Base-by-base conservation (phyloP, 2,329 filamentous ascomycete species). In the Alternaria panax region DNA sequence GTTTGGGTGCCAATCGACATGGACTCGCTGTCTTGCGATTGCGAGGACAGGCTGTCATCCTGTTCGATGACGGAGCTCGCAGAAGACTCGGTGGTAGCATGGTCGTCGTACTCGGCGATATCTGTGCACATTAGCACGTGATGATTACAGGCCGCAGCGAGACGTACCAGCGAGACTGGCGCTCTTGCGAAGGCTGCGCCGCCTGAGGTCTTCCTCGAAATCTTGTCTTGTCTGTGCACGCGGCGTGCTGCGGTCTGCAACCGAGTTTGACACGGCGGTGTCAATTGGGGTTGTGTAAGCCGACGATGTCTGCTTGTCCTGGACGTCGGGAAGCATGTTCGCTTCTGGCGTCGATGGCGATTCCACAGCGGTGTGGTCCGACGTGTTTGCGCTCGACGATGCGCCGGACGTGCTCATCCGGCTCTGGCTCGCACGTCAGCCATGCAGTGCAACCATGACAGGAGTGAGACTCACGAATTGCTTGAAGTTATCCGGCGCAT, bases 171-270 rank as follows among this genome's bases (percentile, higher is more conserved):
- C 91, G 55, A 96, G 86, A 74, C 89, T 93, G 63, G 88, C 89
- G 72, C 88, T 89, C 6, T 88, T 88, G 22, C 90, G 87, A 55
- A 80, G 78, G 55, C 80, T 83, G 57, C 81, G 77, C 85, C 74
- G 68, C 82, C 73, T 68, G 82, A 85, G 62, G 78, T 84, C 63
- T 78, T 82, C 82, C 56, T 89, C 86, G 64, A 92, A 86, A 60
- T 96, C 92, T 68, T 92, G 87, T 53, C 92, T 81, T 54, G 92
- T 94, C 73, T 96, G 92, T 3, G 93, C 93, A 67, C 89, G 88
- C 8, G 93, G 93, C 1, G 93, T 97, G 43, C 89, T 86, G 71
- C 87, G 90, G 73, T 90, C 92, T 22, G 67, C 54, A 51, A 62
- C 63, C 7, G 69, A 63, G 16, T 68, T 64, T 2, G 72, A 86